Evolutionary conservation across 768 basidiomycete species (phyloP).

Genomic region (Russula sp.): DNA sequence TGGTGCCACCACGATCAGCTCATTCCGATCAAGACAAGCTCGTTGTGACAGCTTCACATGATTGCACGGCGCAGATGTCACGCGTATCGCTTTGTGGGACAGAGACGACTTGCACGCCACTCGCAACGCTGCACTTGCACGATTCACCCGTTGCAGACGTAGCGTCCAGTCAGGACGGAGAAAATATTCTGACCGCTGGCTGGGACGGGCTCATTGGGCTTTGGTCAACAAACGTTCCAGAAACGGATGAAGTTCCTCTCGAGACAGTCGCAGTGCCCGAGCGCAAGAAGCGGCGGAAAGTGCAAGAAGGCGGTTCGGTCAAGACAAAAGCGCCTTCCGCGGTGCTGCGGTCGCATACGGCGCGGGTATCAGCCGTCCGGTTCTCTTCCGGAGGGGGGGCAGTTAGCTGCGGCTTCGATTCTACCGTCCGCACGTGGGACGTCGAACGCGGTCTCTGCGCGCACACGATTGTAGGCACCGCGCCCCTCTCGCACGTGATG

Average conservation of each 20-base stretch:
- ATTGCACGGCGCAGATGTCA: constrained; percentile 62
- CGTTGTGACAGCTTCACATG: constrained; percentile 71
- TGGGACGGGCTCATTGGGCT: constrained; percentile 86
- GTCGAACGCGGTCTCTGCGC: constrained; percentile 67
- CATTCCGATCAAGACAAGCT: constrained; percentile 33
- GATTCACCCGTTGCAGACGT: constrained; percentile 75
- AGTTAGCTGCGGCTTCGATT: constrained; percentile 84
- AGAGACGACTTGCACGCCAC: constrained; percentile 21
- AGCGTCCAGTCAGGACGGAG: constrained; percentile 45
- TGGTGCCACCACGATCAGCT: constrained; percentile 38
- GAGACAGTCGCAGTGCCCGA: constrained; percentile 28
- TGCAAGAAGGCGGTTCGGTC: constrained; percentile 32
- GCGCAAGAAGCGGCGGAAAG: constrained; percentile 57
- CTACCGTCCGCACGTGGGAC: constrained; percentile 87
- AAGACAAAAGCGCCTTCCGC: constrained; percentile 56
- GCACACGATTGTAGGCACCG: constrained; percentile 55
- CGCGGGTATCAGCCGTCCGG: constrained; percentile 66
- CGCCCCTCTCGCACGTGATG: not conserved
- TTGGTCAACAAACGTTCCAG: constrained; percentile 64
- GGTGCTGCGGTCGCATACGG: constrained; percentile 81
- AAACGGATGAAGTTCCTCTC: constrained; percentile 53
- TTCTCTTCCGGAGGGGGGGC: constrained; percentile 48
- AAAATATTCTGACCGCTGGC: constrained; percentile 70
- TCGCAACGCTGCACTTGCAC: constrained; percentile 80
- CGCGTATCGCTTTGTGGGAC: constrained; percentile 24